phyloP scores from a whole-genome alignment of 129 eudicot species.

The Gnaphalium uliginosum region DNA sequence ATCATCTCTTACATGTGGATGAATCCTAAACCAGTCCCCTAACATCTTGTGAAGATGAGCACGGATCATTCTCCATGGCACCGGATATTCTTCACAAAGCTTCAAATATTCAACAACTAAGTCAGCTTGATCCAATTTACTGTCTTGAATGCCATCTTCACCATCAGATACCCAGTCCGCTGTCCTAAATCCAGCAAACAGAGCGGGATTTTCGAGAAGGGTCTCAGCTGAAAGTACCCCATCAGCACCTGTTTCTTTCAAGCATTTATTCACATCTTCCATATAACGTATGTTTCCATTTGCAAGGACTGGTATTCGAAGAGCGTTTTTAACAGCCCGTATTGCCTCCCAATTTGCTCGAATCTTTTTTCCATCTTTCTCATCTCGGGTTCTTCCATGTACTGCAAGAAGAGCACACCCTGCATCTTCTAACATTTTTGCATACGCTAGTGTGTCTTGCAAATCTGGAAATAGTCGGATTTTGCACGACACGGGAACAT shows the following conservation, averaged over 20 bases:
- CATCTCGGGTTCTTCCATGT: constrained; percentile 86
- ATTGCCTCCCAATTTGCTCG: constrained; percentile 81
- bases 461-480: constrained; percentile 78
- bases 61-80: constrained; percentile 93
- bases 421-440: constrained; percentile 87
- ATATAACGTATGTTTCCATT: constrained; percentile 79
- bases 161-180: constrained; percentile 52
- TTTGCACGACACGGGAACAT: constrained; percentile 88
- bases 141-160: constrained; percentile 44
- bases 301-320: constrained; percentile 82
- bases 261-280: constrained; percentile 65
- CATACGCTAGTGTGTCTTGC: constrained; percentile 67
- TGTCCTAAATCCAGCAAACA: constrained; percentile 76
- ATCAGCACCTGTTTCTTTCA: constrained; percentile 72
- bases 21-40: constrained; percentile 88
- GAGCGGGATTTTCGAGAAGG: constrained; percentile 85
- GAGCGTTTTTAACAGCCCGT: constrained; percentile 66
- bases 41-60: constrained; percentile 79
- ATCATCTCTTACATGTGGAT: constrained; percentile 72
- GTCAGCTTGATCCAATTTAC: constrained; percentile 67
- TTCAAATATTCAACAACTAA: constrained; percentile 70
- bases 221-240: constrained; percentile 91
- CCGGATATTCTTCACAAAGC: constrained; percentile 79
- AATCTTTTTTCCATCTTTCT: constrained; percentile 75
- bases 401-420: constrained; percentile 87